These are phyloP conservation scores for Toxoplasma gondii DNA, from an alignment of 169 alveolate genomes.

Conservation along the genomic window DNA sequence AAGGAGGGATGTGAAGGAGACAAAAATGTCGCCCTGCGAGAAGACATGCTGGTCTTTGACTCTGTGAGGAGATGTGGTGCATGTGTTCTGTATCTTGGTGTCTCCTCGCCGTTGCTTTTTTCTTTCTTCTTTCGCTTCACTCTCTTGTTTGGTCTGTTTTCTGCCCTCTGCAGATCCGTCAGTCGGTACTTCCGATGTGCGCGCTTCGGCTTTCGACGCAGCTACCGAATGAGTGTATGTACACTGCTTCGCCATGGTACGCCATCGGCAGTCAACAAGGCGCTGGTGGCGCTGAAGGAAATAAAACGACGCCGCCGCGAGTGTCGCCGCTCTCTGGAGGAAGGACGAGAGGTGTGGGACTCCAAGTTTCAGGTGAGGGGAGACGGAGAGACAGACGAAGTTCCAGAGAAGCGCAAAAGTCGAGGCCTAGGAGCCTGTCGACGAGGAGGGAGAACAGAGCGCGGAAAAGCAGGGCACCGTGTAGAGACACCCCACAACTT, in stretches of 20 bases:
- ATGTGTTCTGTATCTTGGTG: not conserved
- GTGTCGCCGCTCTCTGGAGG: not conserved
- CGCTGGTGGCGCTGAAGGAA: conserved; percentile 16
- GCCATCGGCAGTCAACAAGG: not conserved
- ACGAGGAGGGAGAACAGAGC: too few species aligned
- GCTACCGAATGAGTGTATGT: conserved; percentile 35
- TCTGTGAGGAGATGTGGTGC: not conserved
- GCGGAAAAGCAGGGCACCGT: too few species aligned
- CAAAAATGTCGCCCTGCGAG: not conserved
- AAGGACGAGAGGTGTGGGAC: too few species aligned
- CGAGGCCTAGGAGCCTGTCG: too few species aligned
- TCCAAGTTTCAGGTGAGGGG: not conserved
- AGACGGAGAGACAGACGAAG: not conserved
- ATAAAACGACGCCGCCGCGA: conserved; percentile 33
- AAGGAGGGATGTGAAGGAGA: too few species aligned
- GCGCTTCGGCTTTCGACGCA: conserved; percentile 53
- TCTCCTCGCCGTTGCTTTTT: not conserved
- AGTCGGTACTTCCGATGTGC: conserved; percentile 40
- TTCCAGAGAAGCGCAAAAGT: not conserved
- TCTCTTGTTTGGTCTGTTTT: not conserved
- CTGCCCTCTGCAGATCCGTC: not conserved
- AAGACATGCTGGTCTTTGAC: not conserved
- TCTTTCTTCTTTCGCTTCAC: not conserved
- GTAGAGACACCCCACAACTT: not conserved
- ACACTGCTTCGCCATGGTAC: conserved; percentile 35